A percentile compares a stretch with the other conserved stretches of the same genome.
These are phyloP conservation scores for Alternaria sp. DNA, from an alignment of 2,329 filamentous ascomycete species.

Conservation along the genomic window DNA sequence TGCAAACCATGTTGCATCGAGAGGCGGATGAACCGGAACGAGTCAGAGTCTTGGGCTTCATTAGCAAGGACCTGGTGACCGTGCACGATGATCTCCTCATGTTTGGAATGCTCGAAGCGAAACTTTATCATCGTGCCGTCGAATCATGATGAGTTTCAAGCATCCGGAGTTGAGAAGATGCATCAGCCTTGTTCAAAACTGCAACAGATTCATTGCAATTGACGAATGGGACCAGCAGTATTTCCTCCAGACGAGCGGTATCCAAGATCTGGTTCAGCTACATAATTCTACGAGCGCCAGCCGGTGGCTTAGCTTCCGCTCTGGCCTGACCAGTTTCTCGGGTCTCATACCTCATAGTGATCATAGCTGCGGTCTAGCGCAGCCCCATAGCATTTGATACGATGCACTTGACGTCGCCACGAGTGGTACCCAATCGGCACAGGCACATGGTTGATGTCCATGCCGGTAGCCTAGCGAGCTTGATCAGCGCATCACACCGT, in stretches of 20 bases:
- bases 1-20: slow-evolving; percentile 11
- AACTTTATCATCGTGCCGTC: slow-evolving; percentile 16
- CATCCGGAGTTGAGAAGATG: slow-evolving; percentile 8
- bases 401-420: slow-evolving; percentile 7
- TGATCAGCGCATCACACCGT: slow-evolving; percentile 24
- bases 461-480: slow-evolving; percentile 24
- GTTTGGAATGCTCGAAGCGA: slow-evolving; percentile 19
- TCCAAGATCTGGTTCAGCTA: slow-evolving; percentile 20
- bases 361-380: slow-evolving; percentile 28
- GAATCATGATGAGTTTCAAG: slow-evolving; percentile 16
- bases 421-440: slow-evolving; percentile 23
- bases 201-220: slow-evolving; percentile 12
- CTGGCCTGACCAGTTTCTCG: slow-evolving; percentile 27
- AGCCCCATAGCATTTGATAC: slow-evolving; percentile 23
- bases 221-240: slow-evolving; percentile 28
- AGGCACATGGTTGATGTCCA: slow-evolving; percentile 16
- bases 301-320: slow-evolving; percentile 25
- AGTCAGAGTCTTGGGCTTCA: slow-evolving; percentile 24
- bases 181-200: slow-evolving; percentile 9
- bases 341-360: slow-evolving; percentile 28
- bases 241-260: slow-evolving; percentile 23
- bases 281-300: slow-evolving; percentile 22
- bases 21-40: slow-evolving; percentile 22
- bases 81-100: slow-evolving; percentile 22
- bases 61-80: slow-evolving; percentile 10